Evolutionary conservation across 306 rosid genomes (phyloP), one percentile per base, ranked within the genome.

Genomic region (Trichosanthes cucumerina): DNA sequence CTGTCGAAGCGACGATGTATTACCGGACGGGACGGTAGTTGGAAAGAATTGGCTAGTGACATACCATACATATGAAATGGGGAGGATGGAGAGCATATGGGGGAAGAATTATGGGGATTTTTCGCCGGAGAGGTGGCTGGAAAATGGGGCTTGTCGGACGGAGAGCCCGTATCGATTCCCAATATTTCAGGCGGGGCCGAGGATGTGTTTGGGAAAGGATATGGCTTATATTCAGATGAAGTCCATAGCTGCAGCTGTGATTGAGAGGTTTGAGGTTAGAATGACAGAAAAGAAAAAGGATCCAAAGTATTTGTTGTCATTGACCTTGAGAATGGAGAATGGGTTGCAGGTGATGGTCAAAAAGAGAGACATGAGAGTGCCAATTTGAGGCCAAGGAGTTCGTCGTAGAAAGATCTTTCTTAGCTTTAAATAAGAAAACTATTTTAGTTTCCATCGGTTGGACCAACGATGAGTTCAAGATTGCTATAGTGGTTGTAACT

Each of bases 211-310:
- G 0, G 97, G 98, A 1, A 91, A 90, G 16, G 95, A 91, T 0
- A 71, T 91, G 93, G 95, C 93, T 2, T 88, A 86, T 15, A 87
- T 88, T 80, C 98, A 93, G 83, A 93, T 93, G 98, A 93, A 93
- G 85, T 88, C 82, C 0, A 89, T 93, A 2, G 92, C 87, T 0
- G 95, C 96, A 1, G 69, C 90, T 0, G 79, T 91, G 31, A 15
- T 93, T 2, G 90, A 88, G 70, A 62, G 41, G 76, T 93, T 87
- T 79, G 86, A 85, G 54, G 43, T 91, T 1, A 84, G 53, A 0
- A 85, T 84, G 0, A 16, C 3, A 10, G 60, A 80, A 15, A 86
- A 82, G 79, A 77, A 77, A 24, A 77, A 38, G 69, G 56, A 77
- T 83, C 97, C 92, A 0, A 7, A 80, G 39, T 82, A 82, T 23